Evolutionary conservation across 805 yeast genomes (phyloP).

Genomic region (Ogataea methylovora): DNA sequence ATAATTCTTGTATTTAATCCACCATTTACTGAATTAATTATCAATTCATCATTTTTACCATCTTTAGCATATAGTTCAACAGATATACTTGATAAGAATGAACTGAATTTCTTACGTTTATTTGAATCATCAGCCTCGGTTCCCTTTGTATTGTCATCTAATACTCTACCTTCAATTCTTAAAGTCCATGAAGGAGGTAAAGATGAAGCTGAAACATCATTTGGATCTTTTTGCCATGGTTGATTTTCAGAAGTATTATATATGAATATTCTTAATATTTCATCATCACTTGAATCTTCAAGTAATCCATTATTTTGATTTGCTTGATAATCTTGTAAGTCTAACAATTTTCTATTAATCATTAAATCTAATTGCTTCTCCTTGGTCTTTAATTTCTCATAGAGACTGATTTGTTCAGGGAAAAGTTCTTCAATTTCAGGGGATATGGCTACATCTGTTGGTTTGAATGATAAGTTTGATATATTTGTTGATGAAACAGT

Average conservation of each 20-base stretch:
- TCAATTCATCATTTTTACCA: conserved; percentile 15
- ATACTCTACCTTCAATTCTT: conserved; percentile 77
- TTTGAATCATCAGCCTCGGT: conserved; percentile 39
- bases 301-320: conserved; percentile 34
- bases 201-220: conserved; percentile 7
- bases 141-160: conserved; percentile 33
- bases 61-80: conserved; percentile 51
- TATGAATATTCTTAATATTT: conserved; percentile 68
- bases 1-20: conserved; percentile 40
- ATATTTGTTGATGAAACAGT: conserved; percentile 6
- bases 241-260: conserved; percentile 81
- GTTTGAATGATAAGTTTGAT: conserved; percentile 20
- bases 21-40: conserved; percentile 15
- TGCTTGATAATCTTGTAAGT: conserved; percentile 64
- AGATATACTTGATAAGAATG: conserved; percentile 76
- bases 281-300: conserved; percentile 39
- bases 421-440: conserved; percentile 20
- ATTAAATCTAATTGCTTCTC: conserved; percentile 77
- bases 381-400: conserved; percentile 67
- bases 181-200: conserved; percentile 65
- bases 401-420: conserved; percentile 51
- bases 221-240: conserved; percentile 61
- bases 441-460: conserved; percentile 27
- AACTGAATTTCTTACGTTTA: conserved; percentile 56
- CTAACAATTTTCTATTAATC: conserved; percentile 76